Percentiles rank a stretch among this genome's conserved stretches.
Evolutionary conservation across 768 basidiomycete genomes (phyloP).

Genomic region (Pholiota conissans): DNA sequence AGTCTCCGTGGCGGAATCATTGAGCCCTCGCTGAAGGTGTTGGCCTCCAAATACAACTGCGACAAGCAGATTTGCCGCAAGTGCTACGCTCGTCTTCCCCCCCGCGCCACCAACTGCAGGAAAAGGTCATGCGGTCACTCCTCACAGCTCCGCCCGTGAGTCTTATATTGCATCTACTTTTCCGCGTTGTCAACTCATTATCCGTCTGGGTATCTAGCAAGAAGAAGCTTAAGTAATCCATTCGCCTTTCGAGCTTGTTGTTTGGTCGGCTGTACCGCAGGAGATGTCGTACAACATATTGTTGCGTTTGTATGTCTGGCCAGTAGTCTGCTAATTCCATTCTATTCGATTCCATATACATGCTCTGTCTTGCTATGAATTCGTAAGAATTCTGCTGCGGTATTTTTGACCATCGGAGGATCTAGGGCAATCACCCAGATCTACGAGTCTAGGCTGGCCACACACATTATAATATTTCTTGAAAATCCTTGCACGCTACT

Average conservation of each 20-base stretch:
- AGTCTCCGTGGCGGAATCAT: constrained; percentile 98
- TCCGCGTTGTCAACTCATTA: constrained; percentile 1
- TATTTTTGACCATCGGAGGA: too few relatives aligned
- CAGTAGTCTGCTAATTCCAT: constrained; percentile 8
- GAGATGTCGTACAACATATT: constrained; percentile 13
- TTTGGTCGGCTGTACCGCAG: constrained; percentile 8
- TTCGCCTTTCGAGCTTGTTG: constrained; percentile 11
- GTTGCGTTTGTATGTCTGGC: constrained; percentile 12
- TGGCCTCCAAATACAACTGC: constrained; percentile 98
- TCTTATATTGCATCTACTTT: constrained; percentile 18
- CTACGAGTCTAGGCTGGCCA: too few relatives aligned
- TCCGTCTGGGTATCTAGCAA: constrained; percentile 49
- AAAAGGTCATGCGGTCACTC: constrained; percentile 92
- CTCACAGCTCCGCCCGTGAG: constrained; percentile 88
- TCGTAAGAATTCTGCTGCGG: too few relatives aligned
- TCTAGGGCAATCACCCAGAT: too few relatives aligned
- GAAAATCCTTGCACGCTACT: too few relatives aligned
- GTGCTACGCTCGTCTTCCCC: constrained; percentile 99
- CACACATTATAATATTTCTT: too few relatives aligned
- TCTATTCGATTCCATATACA: neutral
- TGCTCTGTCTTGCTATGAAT: neutral
- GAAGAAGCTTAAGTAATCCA: constrained; percentile 92
- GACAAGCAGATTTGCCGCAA: constrained; percentile 99
- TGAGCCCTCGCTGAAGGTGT: constrained; percentile 96
- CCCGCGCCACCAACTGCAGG: constrained; percentile 99